These are phyloP conservation scores for Leishmania gerbilli DNA, from an alignment of 208 protist species.

Conservation along the genomic window DNA sequence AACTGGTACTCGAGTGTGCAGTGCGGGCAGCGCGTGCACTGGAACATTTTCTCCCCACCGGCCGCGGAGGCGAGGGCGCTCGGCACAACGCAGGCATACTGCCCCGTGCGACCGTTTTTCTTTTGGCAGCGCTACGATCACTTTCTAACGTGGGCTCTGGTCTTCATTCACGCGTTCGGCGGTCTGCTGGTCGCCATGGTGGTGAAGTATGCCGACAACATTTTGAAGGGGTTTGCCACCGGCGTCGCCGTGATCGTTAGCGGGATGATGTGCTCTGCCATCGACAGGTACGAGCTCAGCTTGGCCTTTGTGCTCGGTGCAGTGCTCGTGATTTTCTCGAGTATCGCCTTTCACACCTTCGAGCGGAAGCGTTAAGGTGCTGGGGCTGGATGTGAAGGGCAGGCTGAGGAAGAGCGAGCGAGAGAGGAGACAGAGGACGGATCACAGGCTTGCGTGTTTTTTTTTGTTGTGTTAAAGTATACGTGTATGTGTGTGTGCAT, in stretches of 20 bases:
- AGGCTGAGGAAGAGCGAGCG: background rate
- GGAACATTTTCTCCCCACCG: slow-evolving; percentile 36
- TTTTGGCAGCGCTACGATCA: slow-evolving; percentile 70
- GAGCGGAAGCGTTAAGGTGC: slow-evolving; percentile 26
- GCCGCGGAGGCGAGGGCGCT: background rate
- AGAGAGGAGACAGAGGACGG: background rate
- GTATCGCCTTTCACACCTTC: slow-evolving; percentile 69
- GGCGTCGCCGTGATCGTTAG: slow-evolving; percentile 76
- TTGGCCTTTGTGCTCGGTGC: slow-evolving; percentile 52
- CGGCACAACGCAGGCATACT: background rate
- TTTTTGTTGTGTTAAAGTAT: background rate
- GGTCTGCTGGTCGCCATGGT: slow-evolving; percentile 82
- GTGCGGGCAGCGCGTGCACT: slow-evolving; percentile 32
- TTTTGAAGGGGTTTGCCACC: slow-evolving; percentile 87
- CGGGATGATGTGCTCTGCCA: slow-evolving; percentile 56
- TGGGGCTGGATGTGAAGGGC: background rate
- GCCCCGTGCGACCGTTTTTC: slow-evolving; percentile 51
- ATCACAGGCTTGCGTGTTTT: background rate
- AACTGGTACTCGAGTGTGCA: slow-evolving; percentile 22
- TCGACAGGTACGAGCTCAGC: slow-evolving; percentile 51
- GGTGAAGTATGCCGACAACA: slow-evolving; percentile 89
- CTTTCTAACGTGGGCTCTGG: slow-evolving; percentile 57
- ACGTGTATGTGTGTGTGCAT: background rate
- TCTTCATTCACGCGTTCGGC: slow-evolving; percentile 74
- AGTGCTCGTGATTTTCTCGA: slow-evolving; percentile 49